Conservation (phyloP, 2,329 filamentous ascomycete species). For the Dactylonectria macrodidyma region DNA sequence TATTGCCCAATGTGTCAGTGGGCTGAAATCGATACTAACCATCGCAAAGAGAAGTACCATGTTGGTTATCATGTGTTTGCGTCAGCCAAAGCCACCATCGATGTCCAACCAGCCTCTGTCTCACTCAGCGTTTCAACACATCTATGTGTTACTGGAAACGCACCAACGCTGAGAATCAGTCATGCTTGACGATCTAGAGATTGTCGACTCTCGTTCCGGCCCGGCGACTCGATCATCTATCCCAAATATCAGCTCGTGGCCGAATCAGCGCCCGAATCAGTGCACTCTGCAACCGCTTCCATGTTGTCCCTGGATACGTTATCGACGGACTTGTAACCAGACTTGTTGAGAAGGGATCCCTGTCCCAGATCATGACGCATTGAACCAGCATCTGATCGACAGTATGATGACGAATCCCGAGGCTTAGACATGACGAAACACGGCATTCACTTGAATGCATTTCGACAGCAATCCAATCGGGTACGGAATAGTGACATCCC, state of each 20-base stretch:
- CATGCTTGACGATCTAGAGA: too few species aligned
- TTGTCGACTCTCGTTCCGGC: too few species aligned
- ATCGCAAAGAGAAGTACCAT: not conserved
- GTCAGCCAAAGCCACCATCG: not conserved
- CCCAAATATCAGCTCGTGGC: too few species aligned
- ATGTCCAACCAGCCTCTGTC: not conserved
- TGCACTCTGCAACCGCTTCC: too few species aligned
- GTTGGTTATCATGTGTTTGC: not conserved
- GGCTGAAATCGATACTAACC: not conserved
- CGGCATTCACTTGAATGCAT: not conserved
- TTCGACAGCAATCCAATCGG: not conserved
- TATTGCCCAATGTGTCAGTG: slow-evolving; percentile 4
- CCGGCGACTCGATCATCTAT: not conserved
- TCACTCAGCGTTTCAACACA: not conserved
- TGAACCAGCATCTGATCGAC: not conserved
- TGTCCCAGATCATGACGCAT: not conserved
- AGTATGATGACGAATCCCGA: not conserved
- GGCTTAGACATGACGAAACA: not conserved
- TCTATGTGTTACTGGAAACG: not conserved
- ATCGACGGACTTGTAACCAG: too few species aligned
- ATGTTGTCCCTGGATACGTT: too few species aligned
- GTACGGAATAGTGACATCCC: not conserved
- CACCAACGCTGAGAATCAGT: not conserved
- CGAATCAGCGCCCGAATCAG: too few species aligned
- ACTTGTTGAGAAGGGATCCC: not conserved